Evolutionary conservation across 768 basidiomycete species (phyloP).

Genomic region (Cantharellus cinnabarinus): DNA sequence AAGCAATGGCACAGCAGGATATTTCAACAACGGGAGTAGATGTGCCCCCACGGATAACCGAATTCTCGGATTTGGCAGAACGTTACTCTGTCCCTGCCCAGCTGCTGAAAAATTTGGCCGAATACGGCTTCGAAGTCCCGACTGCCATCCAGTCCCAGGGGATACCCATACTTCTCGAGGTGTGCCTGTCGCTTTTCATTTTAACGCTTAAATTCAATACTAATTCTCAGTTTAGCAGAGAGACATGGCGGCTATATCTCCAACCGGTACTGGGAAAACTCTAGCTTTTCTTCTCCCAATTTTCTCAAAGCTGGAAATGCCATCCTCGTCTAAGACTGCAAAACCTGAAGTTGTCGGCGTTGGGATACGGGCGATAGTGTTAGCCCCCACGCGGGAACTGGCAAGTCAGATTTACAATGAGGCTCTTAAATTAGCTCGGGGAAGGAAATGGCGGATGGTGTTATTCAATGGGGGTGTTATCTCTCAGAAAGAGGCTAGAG

Average conservation of each 20-base stretch:
- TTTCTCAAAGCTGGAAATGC: conserved; percentile 36
- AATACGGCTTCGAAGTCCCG: conserved; percentile 41
- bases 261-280: conserved; percentile 96
- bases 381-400: conserved; percentile 90
- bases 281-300: conserved; percentile 78
- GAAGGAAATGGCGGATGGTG: conserved; percentile 63
- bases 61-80: conserved; percentile 38
- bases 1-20: conserved; percentile 27
- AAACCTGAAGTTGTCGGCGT: conserved; percentile 22
- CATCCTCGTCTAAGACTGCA: conserved; percentile 24
- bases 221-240: conserved; percentile 29
- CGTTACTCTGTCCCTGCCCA: conserved; percentile 38
- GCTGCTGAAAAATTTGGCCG: conserved; percentile 40
- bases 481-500: conserved; percentile 44
- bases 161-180: conserved; percentile 63
- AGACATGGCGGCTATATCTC: conserved; percentile 86
- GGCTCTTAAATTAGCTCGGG: conserved; percentile 58
- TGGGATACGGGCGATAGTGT: conserved; percentile 57
- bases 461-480: conserved; percentile 68
- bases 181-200: conserved; percentile 15
- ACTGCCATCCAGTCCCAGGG: conserved; percentile 69
- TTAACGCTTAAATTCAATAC: background rate
- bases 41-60: conserved; percentile 36
- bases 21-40: conserved; percentile 55
- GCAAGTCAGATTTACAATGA: conserved; percentile 92